These are phyloP conservation scores for Pythium monospermum DNA, from an alignment of 352 stramenopile genomes.

Conservation along the genomic window DNA sequence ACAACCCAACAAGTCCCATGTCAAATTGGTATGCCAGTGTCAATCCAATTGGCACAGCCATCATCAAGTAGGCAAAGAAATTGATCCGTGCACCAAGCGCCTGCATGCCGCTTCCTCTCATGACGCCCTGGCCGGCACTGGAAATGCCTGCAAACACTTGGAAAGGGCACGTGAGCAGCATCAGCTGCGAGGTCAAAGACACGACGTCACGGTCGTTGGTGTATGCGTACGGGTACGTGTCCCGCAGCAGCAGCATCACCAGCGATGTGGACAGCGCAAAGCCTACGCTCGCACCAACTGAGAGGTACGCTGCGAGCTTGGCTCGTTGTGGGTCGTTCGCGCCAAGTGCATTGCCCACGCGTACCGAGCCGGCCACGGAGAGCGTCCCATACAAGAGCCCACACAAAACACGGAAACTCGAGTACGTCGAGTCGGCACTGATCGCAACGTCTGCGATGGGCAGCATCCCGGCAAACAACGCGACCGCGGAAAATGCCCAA, in stretches of 20 bases:
- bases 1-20: conserved; percentile 71
- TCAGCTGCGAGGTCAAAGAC: conserved; percentile 44
- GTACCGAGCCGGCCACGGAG: conserved; percentile 65
- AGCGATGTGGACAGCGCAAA: conserved; percentile 45
- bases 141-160: conserved; percentile 83
- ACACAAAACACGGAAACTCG: conserved; percentile 64
- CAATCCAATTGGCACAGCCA: conserved; percentile 77
- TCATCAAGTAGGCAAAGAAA: conserved; percentile 78
- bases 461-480: conserved; percentile 71
- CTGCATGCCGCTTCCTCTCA: conserved; percentile 78
- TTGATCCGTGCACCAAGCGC: conserved; percentile 78
- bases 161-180: conserved; percentile 66
- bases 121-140: conserved; percentile 63
- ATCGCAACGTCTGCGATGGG: conserved; percentile 74
- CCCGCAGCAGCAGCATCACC: conserved; percentile 49
- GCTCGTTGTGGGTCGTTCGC: conserved; percentile 73
- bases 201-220: conserved; percentile 53
- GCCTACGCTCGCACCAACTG: conserved; percentile 35
- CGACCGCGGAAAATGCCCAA: conserved; percentile 72
- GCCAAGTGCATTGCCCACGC: conserved; percentile 82
- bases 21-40: conserved; percentile 60
- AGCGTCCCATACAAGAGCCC: conserved; percentile 70
- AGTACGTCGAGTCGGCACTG: conserved; percentile 78
- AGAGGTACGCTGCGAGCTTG: conserved; percentile 60
- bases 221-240: conserved; percentile 58